Conservation (phyloP, 352 stramenopile species). For the Globisporangium iwayamae region DNA sequence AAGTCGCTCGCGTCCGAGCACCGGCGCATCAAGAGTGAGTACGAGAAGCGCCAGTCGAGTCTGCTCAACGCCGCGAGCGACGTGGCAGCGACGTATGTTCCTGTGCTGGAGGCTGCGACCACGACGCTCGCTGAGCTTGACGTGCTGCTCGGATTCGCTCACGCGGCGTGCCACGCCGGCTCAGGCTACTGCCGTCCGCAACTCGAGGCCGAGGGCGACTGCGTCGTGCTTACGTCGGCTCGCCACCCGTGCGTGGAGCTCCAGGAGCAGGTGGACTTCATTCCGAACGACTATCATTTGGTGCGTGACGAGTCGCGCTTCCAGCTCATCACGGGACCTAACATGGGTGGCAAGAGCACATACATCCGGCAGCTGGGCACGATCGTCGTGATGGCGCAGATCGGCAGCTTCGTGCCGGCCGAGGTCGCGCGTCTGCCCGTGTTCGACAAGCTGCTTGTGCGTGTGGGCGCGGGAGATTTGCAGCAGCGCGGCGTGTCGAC, state of each 20-base stretch:
- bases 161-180: constrained; percentile 91
- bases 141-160: constrained; percentile 92
- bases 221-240: constrained; percentile 74
- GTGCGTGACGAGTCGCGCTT: constrained; percentile 83
- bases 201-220: constrained; percentile 53
- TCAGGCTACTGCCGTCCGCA: constrained; percentile 69
- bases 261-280: constrained; percentile 96
- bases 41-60: constrained; percentile 89
- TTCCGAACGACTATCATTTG: constrained; percentile 97
- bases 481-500: constrained; percentile 98
- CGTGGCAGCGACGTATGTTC: constrained; percentile 94
- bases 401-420: constrained; percentile 96
- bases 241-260: constrained; percentile 98
- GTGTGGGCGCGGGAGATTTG: constrained; percentile 96
- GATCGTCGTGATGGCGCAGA: constrained; percentile 95
- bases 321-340: constrained; percentile 97
- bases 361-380: constrained; percentile 97
- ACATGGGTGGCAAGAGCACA: constrained; percentile 99
- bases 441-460: constrained; percentile 95
- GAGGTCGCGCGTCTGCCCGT: constrained; percentile 89
- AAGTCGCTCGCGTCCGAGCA: constrained; percentile 85
- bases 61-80: constrained; percentile 92
- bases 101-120: constrained; percentile 92
- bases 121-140: constrained; percentile 91
- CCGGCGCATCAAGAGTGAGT: constrained; percentile 83